phyloP scores from a whole-genome alignment of 495 filamentous ascomycete genomes.

The Paragyromitra xinjiangensis region DNA sequence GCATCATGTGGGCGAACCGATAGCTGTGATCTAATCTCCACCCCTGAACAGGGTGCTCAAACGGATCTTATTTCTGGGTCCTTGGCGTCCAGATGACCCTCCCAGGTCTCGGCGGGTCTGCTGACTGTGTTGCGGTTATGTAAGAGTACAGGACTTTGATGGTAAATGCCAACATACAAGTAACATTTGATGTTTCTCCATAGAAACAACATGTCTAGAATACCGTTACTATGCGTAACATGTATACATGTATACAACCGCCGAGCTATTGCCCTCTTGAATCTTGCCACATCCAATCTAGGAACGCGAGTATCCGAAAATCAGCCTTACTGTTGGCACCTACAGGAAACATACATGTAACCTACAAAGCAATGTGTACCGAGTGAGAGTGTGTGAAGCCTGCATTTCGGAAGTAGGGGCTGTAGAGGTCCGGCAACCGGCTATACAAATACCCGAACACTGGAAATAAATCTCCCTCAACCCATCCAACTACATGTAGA shows the following conservation, averaged over 20 bases:
- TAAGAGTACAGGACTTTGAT: constrained; percentile 14
- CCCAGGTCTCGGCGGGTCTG: background rate
- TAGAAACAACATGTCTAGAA: background rate
- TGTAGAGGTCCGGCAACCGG: constrained; percentile 8
- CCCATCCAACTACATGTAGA: background rate
- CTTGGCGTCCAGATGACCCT: constrained; percentile 37
- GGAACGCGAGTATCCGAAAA: background rate
- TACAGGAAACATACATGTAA: background rate
- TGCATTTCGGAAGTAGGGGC: background rate
- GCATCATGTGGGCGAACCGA: constrained; percentile 22
- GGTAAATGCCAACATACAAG: too few species aligned
- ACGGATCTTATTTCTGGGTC: background rate
- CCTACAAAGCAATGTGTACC: background rate
- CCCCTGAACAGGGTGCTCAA: background rate
- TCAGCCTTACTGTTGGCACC: background rate
- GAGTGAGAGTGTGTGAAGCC: constrained; percentile 36
- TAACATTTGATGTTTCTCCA: background rate
- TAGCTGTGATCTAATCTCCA: constrained; percentile 45
- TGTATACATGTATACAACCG: background rate
- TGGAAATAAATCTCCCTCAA: background rate
- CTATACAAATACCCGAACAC: constrained; percentile 31
- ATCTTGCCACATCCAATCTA: background rate
- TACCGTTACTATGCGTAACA: background rate
- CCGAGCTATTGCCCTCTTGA: background rate
- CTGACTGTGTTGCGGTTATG: constrained; percentile 19